Evolutionary conservation across 2,329 filamentous ascomycete species (phyloP), one percentile per base, ranked within the genome.

Genomic region (Cladobotryum mycophilum): DNA sequence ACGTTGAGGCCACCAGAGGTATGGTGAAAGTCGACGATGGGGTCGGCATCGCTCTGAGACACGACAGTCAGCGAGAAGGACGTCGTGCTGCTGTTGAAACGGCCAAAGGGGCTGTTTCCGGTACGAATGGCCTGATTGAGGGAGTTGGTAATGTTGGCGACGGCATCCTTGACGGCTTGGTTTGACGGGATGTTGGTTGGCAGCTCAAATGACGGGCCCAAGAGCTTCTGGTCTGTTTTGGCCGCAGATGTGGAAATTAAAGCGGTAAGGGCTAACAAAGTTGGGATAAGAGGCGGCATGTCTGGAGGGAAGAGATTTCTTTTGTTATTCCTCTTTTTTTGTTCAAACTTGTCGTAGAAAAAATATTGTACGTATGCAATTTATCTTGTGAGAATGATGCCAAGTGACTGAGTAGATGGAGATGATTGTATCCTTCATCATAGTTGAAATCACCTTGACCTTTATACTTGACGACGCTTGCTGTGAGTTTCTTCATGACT

Each of bases 11-110:
- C 47, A 18, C 25, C 36, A 14, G 53, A 51, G 6, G 48, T 55
- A 34, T 55, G 47, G 17, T 55, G 50, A 17, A 53, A 53, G 43
- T 53, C 55, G 6, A 55, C 20, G 6, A 55, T 33, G 2, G 49
- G 45, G 5, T 15, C 13, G 13, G 45, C 25, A 38, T 48, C 53
- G 7, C 51, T 30, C 18, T 41, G 30, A 12, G 54, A 55, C 13
- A 42, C n/a, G 11, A 51, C 48, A 5, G 45, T 49, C 30, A 55
- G 33, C 5, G 55, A 55, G 15, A 56, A 41, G 1, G 55, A 52
- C 5, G 53, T 55, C 7, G 45, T 43, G 18, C 44, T 53, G 45
- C 36, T 51, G n/a, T 43, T 35, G 22, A 55, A 38, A 15, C 15
- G 45, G 5, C 53, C 53, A 41, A 43, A 56, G 3, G 20, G 35